phyloP scores from a whole-genome alignment of 2,329 filamentous ascomycete species.

The Arthroderma sp. region DNA sequence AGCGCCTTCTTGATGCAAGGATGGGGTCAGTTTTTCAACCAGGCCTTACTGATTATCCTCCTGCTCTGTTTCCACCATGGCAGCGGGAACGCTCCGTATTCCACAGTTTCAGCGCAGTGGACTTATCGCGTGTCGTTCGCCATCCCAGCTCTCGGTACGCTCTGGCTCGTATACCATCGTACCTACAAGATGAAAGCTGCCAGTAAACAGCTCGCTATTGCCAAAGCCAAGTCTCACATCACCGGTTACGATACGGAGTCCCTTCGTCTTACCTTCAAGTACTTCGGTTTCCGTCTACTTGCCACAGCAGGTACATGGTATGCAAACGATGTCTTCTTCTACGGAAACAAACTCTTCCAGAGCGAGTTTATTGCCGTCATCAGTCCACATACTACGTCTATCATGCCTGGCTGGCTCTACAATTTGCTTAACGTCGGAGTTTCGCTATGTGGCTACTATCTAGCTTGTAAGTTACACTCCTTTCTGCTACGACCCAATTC shows the following conservation, averaged over 20 bases:
- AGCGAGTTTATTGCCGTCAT: conserved; percentile 77
- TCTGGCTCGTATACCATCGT: conserved; percentile 95
- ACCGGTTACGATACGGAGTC: conserved; percentile 89
- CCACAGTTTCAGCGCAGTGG: conserved; percentile 64
- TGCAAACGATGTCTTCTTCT: conserved; percentile 97
- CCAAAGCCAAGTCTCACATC: conserved; percentile 75
- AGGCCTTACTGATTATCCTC: conserved; percentile 73
- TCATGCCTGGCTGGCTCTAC: conserved; percentile 84
- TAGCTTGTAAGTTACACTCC: conserved; percentile 42
- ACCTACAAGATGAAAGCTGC: conserved; percentile 87
- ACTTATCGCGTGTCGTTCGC: conserved; percentile 88
- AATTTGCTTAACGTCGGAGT: conserved; percentile 85
- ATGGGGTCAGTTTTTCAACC: conserved; percentile 94
- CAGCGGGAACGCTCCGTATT: conserved; percentile 64
- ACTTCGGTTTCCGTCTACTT: conserved; percentile 76
- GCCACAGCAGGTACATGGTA: conserved; percentile 88
- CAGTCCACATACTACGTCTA: conserved; percentile 51
- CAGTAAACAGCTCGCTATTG: conserved; percentile 63
- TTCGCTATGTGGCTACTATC: conserved; percentile 76
- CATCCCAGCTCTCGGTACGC: conserved; percentile 75
- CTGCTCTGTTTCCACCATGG: conserved; percentile 81
- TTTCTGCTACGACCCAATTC: neutral
- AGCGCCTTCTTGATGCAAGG: conserved; percentile 97
- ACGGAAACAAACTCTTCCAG: conserved; percentile 97
- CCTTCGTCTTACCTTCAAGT: conserved; percentile 59